Conservation (phyloP, 2,329 filamentous ascomycete genomes). For the Pseudopithomyces chartarum region DNA sequence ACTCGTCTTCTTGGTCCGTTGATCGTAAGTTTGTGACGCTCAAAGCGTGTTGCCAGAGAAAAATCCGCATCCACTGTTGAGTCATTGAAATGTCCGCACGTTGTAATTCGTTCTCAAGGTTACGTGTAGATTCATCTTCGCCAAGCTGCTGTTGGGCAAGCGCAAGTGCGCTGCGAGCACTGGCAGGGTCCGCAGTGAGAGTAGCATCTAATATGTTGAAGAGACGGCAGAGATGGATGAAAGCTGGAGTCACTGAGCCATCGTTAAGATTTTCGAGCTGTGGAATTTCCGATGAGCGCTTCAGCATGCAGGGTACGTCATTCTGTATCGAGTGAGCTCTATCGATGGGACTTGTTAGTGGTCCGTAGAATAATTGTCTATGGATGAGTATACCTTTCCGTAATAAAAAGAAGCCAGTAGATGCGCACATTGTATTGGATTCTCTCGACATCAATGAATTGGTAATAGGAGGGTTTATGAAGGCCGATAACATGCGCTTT, state of each 20-base stretch:
- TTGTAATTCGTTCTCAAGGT: constrained; percentile 41
- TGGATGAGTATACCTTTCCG: constrained; percentile 24
- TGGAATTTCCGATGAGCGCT: constrained; percentile 35
- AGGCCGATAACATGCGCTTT: constrained; percentile 42
- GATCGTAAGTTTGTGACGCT: constrained; percentile 40
- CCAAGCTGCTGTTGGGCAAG: constrained; percentile 40
- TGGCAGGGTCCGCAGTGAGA: constrained; percentile 37
- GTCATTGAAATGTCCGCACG: constrained; percentile 45
- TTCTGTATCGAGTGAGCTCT: constrained; percentile 43
- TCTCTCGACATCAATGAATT: constrained; percentile 28
- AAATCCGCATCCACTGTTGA: constrained; percentile 46
- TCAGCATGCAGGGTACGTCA: constrained; percentile 39
- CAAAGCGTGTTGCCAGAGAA: constrained; percentile 43
- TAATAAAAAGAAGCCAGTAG: constrained; percentile 46
- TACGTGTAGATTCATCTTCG: constrained; percentile 32
- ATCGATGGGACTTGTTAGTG: background rate
- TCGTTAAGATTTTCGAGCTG: constrained; percentile 35
- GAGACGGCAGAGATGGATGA: constrained; percentile 40
- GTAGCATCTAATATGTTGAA: constrained; percentile 42
- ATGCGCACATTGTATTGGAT: constrained; percentile 35
- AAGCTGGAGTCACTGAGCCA: constrained; percentile 38
- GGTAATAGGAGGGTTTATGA: constrained; percentile 33
- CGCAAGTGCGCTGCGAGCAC: constrained; percentile 34
- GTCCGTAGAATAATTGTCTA: background rate
- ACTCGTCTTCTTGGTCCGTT: constrained; percentile 35